A percentile compares a stretch with the other conserved stretches of the same genome.
Conservation (phyloP, 768 basidiomycete species). For the Amanita subjunquillea region DNA sequence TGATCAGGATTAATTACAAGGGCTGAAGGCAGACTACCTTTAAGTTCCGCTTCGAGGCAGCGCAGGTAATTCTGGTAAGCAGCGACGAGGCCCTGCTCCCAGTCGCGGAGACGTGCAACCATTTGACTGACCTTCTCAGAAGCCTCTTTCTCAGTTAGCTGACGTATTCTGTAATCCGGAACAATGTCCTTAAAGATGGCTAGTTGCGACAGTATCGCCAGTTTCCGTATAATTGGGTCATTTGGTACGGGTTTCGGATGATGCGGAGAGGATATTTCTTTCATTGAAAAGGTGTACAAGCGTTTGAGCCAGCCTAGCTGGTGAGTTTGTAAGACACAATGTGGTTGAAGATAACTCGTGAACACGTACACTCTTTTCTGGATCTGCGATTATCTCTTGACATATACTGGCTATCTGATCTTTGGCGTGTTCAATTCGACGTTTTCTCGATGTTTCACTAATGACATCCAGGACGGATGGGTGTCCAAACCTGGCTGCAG, state of each 20-base stretch:
- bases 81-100: constrained; percentile 86
- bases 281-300: constrained; percentile 79
- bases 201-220: constrained; percentile 83
- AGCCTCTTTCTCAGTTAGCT: constrained; percentile 84
- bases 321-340: neutral
- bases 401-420: constrained; percentile 92
- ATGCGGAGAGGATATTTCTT: constrained; percentile 58
- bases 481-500: constrained; percentile 83
- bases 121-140: constrained; percentile 91
- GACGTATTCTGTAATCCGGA: constrained; percentile 91
- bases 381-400: constrained; percentile 89
- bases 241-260: constrained; percentile 67
- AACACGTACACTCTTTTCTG: constrained; percentile 80
- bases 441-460: constrained; percentile 50
- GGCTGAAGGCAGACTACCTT: constrained; percentile 36
- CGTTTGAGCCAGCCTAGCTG: constrained; percentile 86
- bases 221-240: constrained; percentile 73
- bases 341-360: neutral
- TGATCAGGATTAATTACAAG: constrained; percentile 4
- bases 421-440: constrained; percentile 68
- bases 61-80: constrained; percentile 88
- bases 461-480: constrained; percentile 69
- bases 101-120: constrained; percentile 83
- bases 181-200: constrained; percentile 95
- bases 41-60: constrained; percentile 76